These are phyloP conservation scores for Cryphonectria carpinicola DNA, from an alignment of 2,329 filamentous ascomycete species.

Conservation along the genomic window DNA sequence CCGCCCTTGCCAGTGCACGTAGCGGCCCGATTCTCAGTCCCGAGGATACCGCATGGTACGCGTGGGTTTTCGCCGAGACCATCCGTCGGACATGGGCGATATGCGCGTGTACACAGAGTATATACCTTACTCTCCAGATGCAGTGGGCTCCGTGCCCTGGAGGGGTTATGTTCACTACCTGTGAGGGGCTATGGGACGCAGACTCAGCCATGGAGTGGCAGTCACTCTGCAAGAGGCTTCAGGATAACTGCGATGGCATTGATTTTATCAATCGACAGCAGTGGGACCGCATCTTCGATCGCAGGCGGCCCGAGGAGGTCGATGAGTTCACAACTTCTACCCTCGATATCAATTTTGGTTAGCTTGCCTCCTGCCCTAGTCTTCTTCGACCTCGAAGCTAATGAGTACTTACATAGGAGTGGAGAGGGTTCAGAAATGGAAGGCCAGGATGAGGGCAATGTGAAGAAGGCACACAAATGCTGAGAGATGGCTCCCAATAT, in stretches of 20 bases:
- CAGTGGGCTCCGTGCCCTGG: constrained; percentile 30
- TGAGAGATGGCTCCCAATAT: not conserved
- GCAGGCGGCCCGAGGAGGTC: constrained; percentile 26
- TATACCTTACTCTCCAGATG: constrained; percentile 30
- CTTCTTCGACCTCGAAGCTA: not conserved
- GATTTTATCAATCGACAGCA: constrained; percentile 24
- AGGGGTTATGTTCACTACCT: constrained; percentile 33
- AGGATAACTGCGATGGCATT: constrained; percentile 8
- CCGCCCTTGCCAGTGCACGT: not conserved
- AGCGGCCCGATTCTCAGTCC: not conserved
- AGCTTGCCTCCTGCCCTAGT: not conserved
- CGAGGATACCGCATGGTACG: constrained; percentile 31
- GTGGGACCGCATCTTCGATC: constrained; percentile 21
- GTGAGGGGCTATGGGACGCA: constrained; percentile 32
- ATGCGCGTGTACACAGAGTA: constrained; percentile 22
- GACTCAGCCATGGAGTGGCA: constrained; percentile 34
- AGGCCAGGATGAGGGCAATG: not conserved
- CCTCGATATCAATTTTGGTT: constrained; percentile 26
- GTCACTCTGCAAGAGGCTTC: constrained; percentile 12
- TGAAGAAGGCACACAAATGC: not conserved
- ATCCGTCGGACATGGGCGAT: constrained; percentile 34
- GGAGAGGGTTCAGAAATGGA: not conserved
- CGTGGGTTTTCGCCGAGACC: constrained; percentile 35
- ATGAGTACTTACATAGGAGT: not conserved
- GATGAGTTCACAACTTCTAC: constrained; percentile 26